Base-by-base conservation (phyloP, 495 filamentous ascomycete genomes). In the Aspergillus funiculosus region DNA sequence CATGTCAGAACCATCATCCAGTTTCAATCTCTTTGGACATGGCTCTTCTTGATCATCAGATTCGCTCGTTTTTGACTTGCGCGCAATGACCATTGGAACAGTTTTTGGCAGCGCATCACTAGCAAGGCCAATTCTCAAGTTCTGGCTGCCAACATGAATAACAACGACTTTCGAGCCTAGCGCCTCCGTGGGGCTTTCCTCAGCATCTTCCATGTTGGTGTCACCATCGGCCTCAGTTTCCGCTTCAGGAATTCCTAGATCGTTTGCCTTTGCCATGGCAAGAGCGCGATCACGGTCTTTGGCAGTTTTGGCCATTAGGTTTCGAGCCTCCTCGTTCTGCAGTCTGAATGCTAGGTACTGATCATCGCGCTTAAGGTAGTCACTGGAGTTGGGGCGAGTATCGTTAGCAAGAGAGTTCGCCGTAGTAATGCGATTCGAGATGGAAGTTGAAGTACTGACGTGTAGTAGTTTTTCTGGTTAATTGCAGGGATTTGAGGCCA, bases 381-480 rank as follows among this genome's bases (percentile, higher is more conserved):
- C 92, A 26, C 89, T 95, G 51, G 4, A 58, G 18, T 34, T 28
- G 21, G 5, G 20, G 19, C 10, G 14, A 27, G 14, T n/a, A 31
- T 6, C 1, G 37, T 48, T 15, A 48, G 46, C 21, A 10, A 32
- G 8, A 10, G 19, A 8, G 18, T 14, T 9, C 31, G 18, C 9
- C n/a, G 19, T 24, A 9, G 19, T 6, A 29, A 19, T 4, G 13
- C 11, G 8, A 43, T 25, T 3, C n/a, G 17, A 1, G 22, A 22
- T 3, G 6, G 56, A 51, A 27, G 36, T 46, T 38, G 31, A 11
- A 15, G 43, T 28, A 74, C 88, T 43, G 75, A 95, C 88, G 92
- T 98, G 58, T 98, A 98, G 66, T 98, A 98, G 66, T 98, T 98
- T 68, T 98, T 98, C 60, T 98, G 92, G 59, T 98, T 98, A 62